Base-by-base conservation (phyloP, 371 early-diverging fungal species). In the Mucor sp. region DNA sequence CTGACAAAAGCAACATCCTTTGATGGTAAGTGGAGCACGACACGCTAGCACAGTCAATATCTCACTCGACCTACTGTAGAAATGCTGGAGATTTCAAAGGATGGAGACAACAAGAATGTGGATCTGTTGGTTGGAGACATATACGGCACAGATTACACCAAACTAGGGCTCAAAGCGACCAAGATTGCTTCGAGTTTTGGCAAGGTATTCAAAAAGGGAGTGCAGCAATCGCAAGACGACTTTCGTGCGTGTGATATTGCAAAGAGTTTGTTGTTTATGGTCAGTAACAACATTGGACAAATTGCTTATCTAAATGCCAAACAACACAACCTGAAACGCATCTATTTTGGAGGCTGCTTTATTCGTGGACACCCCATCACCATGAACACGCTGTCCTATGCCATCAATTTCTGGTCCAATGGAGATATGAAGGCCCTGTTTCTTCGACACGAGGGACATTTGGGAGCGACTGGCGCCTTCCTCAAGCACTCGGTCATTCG, bases 251-350 rank as follows among this genome's bases (percentile, higher is more conserved):
- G 91, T 43, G 99, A 97, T 74, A 93, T 98, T 58, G 88, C 95
- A 6, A 86, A 93, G 43, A 94, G 94, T 44, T 74, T 98, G 63
- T 81, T 97, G 58, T 95, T 88, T 80, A 95, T 96, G 92, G 91
- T 97, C 67, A 95, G 95, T 75, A 98, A 98, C 83, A 97, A 97
- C 76, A 94, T 98, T 84, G 97, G 97, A 17, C 99, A 98, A 80
- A 97, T 98, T 57, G 99, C 97, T 0, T 97, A 96, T 73, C 78
- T 98, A 66, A 96, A 95, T 74, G 99, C 99, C 4, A 89, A 94
- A 70, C 90, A 92, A 27, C 97, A 98, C 80, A 92, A 90, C n/a
- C 85, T 97, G 64, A 88, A 81, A 37, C 84, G 88, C 53, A 97
- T 98, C 48, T 98, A 97, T 79, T 98, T 98, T 84, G 94, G 94